Conservation (phyloP, 2,329 filamentous ascomycete species). For the Eutypella sp. region DNA sequence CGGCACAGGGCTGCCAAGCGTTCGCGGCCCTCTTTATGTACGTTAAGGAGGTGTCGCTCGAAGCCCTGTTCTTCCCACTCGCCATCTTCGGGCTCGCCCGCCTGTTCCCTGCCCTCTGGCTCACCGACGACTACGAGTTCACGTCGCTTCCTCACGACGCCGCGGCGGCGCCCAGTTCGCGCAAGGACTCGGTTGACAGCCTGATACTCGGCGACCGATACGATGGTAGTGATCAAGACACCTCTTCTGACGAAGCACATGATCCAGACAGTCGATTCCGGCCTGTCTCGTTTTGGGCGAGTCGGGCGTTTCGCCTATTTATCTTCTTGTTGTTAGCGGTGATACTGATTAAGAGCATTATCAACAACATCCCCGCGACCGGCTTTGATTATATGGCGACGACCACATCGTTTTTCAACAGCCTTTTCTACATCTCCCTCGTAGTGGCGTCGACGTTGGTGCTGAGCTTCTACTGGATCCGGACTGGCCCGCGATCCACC, state of each 20-base stretch:
- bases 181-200: constrained; percentile 4
- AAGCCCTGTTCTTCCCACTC: constrained; percentile 13
- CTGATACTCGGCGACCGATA: constrained; percentile 2
- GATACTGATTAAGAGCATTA: neutral
- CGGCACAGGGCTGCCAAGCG: constrained; percentile 4
- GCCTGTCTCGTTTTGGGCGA: neutral
- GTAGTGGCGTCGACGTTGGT: neutral
- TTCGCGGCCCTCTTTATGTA: neutral
- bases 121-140: constrained; percentile 12
- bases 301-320: neutral
- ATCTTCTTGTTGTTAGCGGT: neutral
- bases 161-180: neutral
- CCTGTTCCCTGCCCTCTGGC: constrained; percentile 14
- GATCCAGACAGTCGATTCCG: neutral
- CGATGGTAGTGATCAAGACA: neutral
- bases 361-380: neutral
- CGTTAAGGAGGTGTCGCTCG: constrained; percentile 1
- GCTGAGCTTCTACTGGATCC: constrained; percentile 2
- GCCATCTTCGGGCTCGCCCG: constrained; percentile 14
- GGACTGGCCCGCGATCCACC: neutral
- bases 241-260: neutral
- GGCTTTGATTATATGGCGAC: neutral
- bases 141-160: neutral
- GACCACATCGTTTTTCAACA: constrained; percentile 1
- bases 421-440: neutral